Evolutionary conservation across 129 eudicot genomes (phyloP).

Genomic region (Tagetes erecta): DNA sequence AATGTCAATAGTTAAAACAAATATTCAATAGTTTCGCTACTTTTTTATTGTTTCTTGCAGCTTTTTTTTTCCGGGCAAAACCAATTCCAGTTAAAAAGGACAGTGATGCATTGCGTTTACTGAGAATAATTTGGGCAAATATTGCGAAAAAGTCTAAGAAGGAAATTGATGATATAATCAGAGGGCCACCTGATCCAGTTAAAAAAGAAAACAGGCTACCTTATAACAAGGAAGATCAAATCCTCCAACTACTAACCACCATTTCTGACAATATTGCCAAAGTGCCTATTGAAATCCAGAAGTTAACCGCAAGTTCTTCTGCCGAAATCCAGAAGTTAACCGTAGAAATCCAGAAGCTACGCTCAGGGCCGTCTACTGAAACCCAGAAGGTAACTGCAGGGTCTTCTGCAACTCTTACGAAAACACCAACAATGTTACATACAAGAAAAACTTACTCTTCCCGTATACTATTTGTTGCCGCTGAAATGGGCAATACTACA

Average conservation of each 20-base stretch:
- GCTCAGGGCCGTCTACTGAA: constrained; percentile 2
- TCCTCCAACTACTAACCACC: constrained; percentile 23
- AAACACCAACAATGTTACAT: not conserved
- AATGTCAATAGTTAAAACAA: not conserved
- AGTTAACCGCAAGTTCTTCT: not conserved
- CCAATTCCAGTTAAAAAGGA: constrained; percentile 5
- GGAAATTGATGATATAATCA: constrained; percentile 30
- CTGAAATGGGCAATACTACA: constrained; percentile 46
- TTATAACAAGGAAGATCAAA: constrained; percentile 33
- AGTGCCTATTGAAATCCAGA: constrained; percentile 28
- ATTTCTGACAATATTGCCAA: constrained; percentile 26
- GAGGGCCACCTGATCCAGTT: constrained; percentile 30
- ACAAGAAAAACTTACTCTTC: constrained; percentile 33
- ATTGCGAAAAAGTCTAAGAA: constrained; percentile 25
- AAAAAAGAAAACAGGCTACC: constrained; percentile 24
- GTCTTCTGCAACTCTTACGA: constrained; percentile 4
- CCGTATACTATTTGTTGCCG: constrained; percentile 46
- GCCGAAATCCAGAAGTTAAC: constrained; percentile 20
- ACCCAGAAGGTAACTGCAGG: constrained; percentile 14
- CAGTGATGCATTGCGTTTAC: constrained; percentile 30
- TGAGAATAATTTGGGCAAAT: constrained; percentile 27
- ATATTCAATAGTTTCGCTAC: not conserved
- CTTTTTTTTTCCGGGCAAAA: constrained; percentile 8
- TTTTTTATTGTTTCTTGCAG: constrained; percentile 9
- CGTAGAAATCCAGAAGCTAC: constrained; percentile 18